phyloP scores from a whole-genome alignment of 768 basidiomycete genomes.

The Tulasnella sp. region DNA sequence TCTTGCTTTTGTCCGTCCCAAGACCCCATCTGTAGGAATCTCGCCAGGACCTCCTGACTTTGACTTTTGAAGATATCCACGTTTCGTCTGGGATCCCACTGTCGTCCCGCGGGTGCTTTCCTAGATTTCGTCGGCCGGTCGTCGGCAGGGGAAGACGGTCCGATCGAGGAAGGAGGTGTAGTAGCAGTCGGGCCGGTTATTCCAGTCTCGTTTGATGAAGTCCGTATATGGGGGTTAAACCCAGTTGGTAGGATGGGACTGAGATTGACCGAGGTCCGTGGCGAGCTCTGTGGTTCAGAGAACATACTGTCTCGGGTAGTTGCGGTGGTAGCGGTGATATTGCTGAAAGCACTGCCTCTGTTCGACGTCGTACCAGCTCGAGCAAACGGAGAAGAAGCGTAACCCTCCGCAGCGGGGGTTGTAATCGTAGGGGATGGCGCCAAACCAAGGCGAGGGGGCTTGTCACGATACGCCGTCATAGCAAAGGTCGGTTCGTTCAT shows the following conservation, averaged over 20 bases:
- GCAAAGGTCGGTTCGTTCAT: neutral
- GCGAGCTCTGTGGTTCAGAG: conserved; percentile 18
- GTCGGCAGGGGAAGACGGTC: conserved; percentile 41
- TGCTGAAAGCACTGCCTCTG: neutral
- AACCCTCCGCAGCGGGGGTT: neutral
- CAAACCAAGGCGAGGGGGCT: neutral
- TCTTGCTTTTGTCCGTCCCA: neutral
- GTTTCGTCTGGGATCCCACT: conserved; percentile 78
- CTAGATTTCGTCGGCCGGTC: conserved; percentile 24
- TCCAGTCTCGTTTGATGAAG: conserved; percentile 23
- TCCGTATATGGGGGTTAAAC: conserved; percentile 17
- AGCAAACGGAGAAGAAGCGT: neutral
- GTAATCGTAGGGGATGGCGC: neutral
- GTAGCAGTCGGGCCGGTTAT: conserved; percentile 28
- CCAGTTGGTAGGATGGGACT: conserved; percentile 27
- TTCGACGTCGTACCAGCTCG: conserved; percentile 6
- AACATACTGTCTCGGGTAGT: conserved; percentile 18
- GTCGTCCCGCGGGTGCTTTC: conserved; percentile 41
- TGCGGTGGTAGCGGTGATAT: neutral
- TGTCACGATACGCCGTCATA: neutral
- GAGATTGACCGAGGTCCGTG: conserved; percentile 26
- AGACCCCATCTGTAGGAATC: conserved; percentile 69
- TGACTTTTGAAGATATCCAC: conserved; percentile 78
- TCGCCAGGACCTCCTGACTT: conserved; percentile 74
- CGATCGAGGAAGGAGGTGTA: conserved; percentile 39